Conservation (phyloP, 345 rosid genomes). For the Aquilaria sinensis region DNA sequence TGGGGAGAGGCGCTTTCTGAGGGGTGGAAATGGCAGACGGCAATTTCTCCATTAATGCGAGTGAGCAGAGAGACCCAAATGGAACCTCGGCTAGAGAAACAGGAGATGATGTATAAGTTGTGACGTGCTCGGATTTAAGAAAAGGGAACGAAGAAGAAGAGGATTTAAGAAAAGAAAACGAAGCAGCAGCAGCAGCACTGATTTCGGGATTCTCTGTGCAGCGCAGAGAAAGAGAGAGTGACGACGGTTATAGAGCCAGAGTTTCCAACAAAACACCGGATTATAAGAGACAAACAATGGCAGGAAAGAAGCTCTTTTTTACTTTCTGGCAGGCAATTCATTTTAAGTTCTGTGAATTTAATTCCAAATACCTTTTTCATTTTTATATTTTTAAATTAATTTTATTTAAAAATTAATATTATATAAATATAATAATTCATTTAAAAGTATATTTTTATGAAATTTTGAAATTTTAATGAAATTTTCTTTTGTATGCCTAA, state of each 20-base stretch:
- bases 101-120: not conserved
- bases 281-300: not conserved
- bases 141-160: not conserved
- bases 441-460: too few relatives aligned
- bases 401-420: too few relatives aligned
- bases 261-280: not conserved
- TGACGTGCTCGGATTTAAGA: not conserved
- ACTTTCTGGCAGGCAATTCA: too few relatives aligned
- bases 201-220: slow-evolving; percentile 5
- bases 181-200: not conserved
- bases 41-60: slow-evolving; percentile 30
- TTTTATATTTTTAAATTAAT: too few relatives aligned
- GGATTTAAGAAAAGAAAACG: not conserved
- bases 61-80: slow-evolving; percentile 14
- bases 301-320: not conserved
- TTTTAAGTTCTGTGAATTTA: too few relatives aligned
- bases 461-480: too few relatives aligned
- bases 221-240: slow-evolving; percentile 6
- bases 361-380: too few relatives aligned
- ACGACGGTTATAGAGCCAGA: slow-evolving; percentile 1
- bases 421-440: too few relatives aligned
- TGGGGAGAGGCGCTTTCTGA: slow-evolving; percentile 24
- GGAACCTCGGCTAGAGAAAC: slow-evolving; percentile 8
- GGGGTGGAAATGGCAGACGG: slow-evolving; percentile 38
- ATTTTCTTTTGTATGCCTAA: too few relatives aligned